These are phyloP conservation scores for Chaetomium globosum DNA, from an alignment of 2,329 filamentous ascomycete genomes.

Conservation along the genomic window DNA sequence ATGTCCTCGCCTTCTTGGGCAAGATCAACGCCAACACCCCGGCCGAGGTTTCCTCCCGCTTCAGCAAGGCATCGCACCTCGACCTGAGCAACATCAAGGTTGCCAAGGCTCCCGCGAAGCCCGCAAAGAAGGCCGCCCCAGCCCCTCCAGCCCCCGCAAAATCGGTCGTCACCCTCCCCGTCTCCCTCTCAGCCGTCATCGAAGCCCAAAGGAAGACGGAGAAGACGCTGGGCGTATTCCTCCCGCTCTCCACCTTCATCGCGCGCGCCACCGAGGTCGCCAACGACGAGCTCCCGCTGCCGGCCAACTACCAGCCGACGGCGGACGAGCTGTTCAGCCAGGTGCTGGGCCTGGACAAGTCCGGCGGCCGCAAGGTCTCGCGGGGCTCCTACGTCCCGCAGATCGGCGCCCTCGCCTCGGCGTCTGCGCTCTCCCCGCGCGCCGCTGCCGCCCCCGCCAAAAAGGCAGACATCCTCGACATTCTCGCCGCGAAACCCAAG, in stretches of 20 bases:
- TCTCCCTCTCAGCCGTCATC: slow-evolving; percentile 78
- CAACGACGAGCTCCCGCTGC: slow-evolving; percentile 79
- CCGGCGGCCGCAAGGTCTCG: slow-evolving; percentile 49
- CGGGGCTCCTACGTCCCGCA: slow-evolving; percentile 71
- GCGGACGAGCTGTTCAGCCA: slow-evolving; percentile 87
- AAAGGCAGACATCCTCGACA: slow-evolving; percentile 78
- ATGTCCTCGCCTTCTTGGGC: slow-evolving; percentile 88
- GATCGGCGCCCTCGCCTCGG: slow-evolving; percentile 61
- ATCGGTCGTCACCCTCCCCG: slow-evolving; percentile 68
- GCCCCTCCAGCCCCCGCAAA: slow-evolving; percentile 50
- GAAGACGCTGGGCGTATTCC: slow-evolving; percentile 72
- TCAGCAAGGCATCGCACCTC: slow-evolving; percentile 77
- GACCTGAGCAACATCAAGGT: slow-evolving; percentile 96
- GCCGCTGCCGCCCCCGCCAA: slow-evolving; percentile 45
- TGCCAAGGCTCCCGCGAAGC: slow-evolving; percentile 53
- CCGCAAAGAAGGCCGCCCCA: slow-evolving; percentile 44
- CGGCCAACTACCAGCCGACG: slow-evolving; percentile 65
- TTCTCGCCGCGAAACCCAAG: slow-evolving; percentile 55
- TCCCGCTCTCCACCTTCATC: slow-evolving; percentile 86
- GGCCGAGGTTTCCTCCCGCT: slow-evolving; percentile 67
- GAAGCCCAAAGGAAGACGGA: slow-evolving; percentile 81
- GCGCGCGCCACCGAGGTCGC: slow-evolving; percentile 81
- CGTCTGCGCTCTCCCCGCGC: slow-evolving; percentile 29
- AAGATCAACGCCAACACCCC: slow-evolving; percentile 73
- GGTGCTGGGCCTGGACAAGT: slow-evolving; percentile 69